Evolutionary conservation across 257 asterid genomes (phyloP).

Genomic region (Solanum chiquidenum): DNA sequence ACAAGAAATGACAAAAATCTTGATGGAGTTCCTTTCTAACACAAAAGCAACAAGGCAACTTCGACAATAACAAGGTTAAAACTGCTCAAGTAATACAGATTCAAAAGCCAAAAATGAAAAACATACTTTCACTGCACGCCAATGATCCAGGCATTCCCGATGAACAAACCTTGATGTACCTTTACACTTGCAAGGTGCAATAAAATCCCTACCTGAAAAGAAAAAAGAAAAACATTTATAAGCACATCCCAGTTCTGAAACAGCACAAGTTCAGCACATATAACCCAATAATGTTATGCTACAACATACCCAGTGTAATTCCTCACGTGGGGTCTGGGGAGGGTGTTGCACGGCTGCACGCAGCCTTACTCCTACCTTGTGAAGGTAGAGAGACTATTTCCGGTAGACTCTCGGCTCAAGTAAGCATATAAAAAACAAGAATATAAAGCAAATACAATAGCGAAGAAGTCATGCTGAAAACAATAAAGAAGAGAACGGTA

Average conservation of each 20-base stretch:
- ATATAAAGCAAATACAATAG: not conserved
- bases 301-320: not conserved
- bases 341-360: not conserved
- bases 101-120: not conserved
- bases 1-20: not conserved
- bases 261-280: not conserved
- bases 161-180: conserved; percentile 87
- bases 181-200: conserved; percentile 96
- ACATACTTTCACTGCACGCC: conserved; percentile 90
- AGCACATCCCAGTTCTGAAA: not conserved
- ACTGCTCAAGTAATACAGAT: not conserved
- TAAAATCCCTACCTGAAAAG: conserved; percentile 84
- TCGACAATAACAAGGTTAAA: not conserved
- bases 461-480: not conserved
- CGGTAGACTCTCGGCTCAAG: not conserved
- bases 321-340: not conserved
- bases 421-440: not conserved
- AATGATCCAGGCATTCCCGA: conserved; percentile 87
- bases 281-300: not conserved
- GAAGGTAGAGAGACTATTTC: not conserved
- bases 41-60: not conserved
- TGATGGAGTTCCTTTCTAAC: not conserved
- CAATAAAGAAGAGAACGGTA: not conserved
- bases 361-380: not conserved
- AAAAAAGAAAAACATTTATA: conserved; percentile 4